A percentile compares a stretch with the other conserved stretches of the same genome.
These are phyloP conservation scores for Colletotrichum melonis DNA, from an alignment of 2,329 filamentous ascomycete genomes.

Conservation along the genomic window DNA sequence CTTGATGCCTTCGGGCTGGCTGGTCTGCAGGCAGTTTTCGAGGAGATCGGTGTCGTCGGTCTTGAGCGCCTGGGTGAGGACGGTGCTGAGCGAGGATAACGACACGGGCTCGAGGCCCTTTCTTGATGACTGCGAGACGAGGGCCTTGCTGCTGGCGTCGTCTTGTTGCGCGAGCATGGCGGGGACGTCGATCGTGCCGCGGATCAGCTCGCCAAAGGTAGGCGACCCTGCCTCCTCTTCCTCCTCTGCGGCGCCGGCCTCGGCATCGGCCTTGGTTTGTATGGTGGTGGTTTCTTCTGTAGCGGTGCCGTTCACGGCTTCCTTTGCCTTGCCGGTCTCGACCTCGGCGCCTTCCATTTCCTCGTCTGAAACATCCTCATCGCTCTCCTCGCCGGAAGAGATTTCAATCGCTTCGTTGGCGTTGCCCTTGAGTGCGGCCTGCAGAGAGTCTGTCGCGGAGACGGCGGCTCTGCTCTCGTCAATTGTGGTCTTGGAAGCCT, in stretches of 20 bases:
- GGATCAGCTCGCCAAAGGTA: conserved; percentile 89
- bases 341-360: conserved; percentile 43
- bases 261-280: conserved; percentile 42
- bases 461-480: conserved; percentile 70
- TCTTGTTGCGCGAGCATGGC: conserved; percentile 62
- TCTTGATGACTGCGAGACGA: conserved; percentile 55
- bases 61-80: conserved; percentile 92
- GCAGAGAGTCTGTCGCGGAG: conserved; percentile 53
- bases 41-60: conserved; percentile 92
- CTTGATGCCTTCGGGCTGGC: conserved; percentile 80
- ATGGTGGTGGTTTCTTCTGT: conserved; percentile 39
- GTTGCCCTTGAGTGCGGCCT: conserved; percentile 44
- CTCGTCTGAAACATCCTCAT: conserved; percentile 59
- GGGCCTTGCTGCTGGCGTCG: conserved; percentile 41
- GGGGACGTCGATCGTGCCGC: conserved; percentile 81
- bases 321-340: conserved; percentile 30
- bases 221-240: conserved; percentile 63
- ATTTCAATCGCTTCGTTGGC: conserved; percentile 63
- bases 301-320: conserved; percentile 41
- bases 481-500: conserved; percentile 61
- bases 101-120: conserved; percentile 70
- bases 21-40: conserved; percentile 89
- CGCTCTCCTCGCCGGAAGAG: conserved; percentile 65
- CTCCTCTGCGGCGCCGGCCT: conserved; percentile 48
- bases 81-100: conserved; percentile 86